These are phyloP conservation scores for Umbelopsis sp. DNA, from an alignment of 192 early-diverging fungal genomes.

Conservation along the genomic window DNA sequence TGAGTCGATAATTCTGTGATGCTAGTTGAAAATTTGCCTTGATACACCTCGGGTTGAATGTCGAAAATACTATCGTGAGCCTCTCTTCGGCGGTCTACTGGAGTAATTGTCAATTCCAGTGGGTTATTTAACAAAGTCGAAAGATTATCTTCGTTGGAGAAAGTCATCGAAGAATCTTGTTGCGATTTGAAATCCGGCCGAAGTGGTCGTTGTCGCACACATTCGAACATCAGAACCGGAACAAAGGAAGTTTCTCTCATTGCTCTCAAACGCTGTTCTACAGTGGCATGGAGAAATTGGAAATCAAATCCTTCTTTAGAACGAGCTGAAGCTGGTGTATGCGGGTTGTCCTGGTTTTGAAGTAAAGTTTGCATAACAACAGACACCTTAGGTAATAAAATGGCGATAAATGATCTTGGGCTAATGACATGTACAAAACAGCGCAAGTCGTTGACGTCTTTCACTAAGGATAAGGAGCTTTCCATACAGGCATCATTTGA, in stretches of 20 bases:
- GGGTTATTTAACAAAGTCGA: neutral
- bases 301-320: neutral
- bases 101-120: slow-evolving; percentile 5
- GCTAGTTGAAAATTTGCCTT: slow-evolving; percentile 20
- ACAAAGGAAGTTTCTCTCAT: neutral
- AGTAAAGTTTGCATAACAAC: slow-evolving; percentile 34
- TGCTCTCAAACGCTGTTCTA: neutral
- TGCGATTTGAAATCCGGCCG: neutral
- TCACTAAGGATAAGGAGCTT: slow-evolving; percentile 36
- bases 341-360: neutral
- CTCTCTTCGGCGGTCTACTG: neutral
- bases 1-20: neutral
- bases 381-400: slow-evolving; percentile 45
- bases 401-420: slow-evolving; percentile 45
- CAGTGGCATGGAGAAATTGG: neutral
- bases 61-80: neutral
- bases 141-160: neutral
- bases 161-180: neutral
- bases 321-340: neutral
- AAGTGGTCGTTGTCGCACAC: slow-evolving; percentile 48
- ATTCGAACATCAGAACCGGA: slow-evolving; percentile 49
- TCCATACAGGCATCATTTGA: slow-evolving; percentile 20
- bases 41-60: slow-evolving; percentile 20
- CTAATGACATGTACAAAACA: slow-evolving; percentile 58
- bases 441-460: slow-evolving; percentile 42